phyloP scores from a whole-genome alignment of 129 eudicot genomes.

The Rutidosis leptorrhynchoides region DNA sequence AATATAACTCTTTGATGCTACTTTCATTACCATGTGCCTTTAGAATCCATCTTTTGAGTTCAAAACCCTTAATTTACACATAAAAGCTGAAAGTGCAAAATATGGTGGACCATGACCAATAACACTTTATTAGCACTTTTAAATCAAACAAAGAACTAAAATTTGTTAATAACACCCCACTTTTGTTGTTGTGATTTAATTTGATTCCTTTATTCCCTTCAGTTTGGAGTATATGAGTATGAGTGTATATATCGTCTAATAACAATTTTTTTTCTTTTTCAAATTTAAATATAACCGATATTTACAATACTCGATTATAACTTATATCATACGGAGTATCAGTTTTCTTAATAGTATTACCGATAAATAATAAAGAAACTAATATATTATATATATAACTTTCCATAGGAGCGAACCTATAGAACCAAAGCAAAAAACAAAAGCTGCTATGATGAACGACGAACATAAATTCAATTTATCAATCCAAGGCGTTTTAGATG shows the following conservation, averaged over 20 bases:
- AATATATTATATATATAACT: too few relatives aligned
- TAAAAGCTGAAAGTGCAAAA: conserved; percentile 31
- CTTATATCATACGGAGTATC: too few relatives aligned
- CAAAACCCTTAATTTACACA: conserved; percentile 26
- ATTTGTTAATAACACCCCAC: conserved; percentile 22
- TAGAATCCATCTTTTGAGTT: conserved; percentile 32
- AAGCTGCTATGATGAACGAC: too few relatives aligned
- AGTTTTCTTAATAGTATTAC: too few relatives aligned
- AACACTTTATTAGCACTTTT: conserved; percentile 31
- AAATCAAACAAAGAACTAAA: conserved; percentile 23
- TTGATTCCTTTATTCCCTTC: conserved; percentile 26
- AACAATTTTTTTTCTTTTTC: neutral
- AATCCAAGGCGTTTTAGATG: too few relatives aligned
- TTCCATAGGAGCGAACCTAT: too few relatives aligned
- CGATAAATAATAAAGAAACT: neutral
- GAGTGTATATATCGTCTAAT: conserved; percentile 1
- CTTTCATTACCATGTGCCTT: conserved; percentile 33
- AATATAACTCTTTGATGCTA: conserved; percentile 27
- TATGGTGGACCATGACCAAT: conserved; percentile 30
- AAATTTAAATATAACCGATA: too few relatives aligned
- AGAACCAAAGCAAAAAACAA: too few relatives aligned
- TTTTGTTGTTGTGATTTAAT: conserved; percentile 20
- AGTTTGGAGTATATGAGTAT: neutral
- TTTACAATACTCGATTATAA: too few relatives aligned
- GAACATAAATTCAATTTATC: too few relatives aligned